These are phyloP conservation scores for Bipolaris sorokiniana DNA, from an alignment of 2,329 filamentous ascomycete genomes.

Conservation along the genomic window DNA sequence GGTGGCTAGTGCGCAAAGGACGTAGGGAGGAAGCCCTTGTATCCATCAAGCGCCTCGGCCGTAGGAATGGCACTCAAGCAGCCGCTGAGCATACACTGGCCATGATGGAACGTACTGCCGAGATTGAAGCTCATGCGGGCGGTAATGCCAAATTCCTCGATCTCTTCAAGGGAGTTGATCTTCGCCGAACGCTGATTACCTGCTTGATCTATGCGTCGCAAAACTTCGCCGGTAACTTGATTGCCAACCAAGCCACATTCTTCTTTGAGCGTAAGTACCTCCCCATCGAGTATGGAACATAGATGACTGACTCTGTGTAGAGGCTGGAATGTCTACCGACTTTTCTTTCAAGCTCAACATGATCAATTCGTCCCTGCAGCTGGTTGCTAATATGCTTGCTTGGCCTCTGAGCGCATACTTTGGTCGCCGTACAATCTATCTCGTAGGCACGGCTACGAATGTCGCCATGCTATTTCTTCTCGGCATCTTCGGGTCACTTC, in stretches of 20 bases:
- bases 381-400: constrained; percentile 66
- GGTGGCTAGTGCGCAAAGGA: constrained; percentile 53
- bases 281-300: constrained; percentile 27
- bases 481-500: constrained; percentile 64
- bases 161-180: constrained; percentile 61
- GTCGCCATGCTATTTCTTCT: constrained; percentile 61
- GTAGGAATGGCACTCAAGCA: constrained; percentile 44
- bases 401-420: constrained; percentile 70
- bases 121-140: constrained; percentile 56
- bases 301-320: constrained; percentile 44
- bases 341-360: constrained; percentile 67
- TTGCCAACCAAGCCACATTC: constrained; percentile 67
- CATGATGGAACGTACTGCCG: constrained; percentile 64
- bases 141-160: constrained; percentile 58
- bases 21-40: constrained; percentile 51
- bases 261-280: constrained; percentile 61
- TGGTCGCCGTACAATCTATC: constrained; percentile 67
- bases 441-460: constrained; percentile 64
- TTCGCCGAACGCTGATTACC: constrained; percentile 60
- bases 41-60: constrained; percentile 59
- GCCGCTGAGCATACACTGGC: constrained; percentile 56
- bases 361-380: constrained; percentile 67
- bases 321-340: constrained; percentile 63
- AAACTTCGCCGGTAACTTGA: constrained; percentile 66
- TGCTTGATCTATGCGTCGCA: constrained; percentile 64